phyloP scores from a whole-genome alignment of 805 yeast genomes.

The Wickerhamiella kurtzmanii region DNA sequence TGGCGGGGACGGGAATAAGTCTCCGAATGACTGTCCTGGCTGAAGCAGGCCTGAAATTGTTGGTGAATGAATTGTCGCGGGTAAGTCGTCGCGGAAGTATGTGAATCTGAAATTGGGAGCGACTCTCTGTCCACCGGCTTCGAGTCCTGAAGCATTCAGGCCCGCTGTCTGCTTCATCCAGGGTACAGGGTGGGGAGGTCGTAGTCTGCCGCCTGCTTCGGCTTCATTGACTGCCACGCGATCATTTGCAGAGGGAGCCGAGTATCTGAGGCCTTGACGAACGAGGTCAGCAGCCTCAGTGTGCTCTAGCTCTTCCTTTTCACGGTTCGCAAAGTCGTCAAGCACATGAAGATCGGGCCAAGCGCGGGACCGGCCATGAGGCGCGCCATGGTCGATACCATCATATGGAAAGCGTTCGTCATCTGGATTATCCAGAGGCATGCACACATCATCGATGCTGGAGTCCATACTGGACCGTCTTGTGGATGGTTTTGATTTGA shows the following conservation, averaged over 20 bases:
- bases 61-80: slow-evolving; percentile 82
- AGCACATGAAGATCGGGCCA: slow-evolving; percentile 83
- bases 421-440: slow-evolving; percentile 47
- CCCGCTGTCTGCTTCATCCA: slow-evolving; percentile 39
- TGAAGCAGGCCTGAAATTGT: slow-evolving; percentile 69
- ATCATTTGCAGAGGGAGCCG: not conserved
- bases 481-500: slow-evolving; percentile 47
- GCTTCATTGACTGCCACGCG: slow-evolving; percentile 42
- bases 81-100: slow-evolving; percentile 79
- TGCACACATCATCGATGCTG: slow-evolving; percentile 83
- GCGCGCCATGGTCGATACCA: slow-evolving; percentile 15
- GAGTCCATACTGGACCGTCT: slow-evolving; percentile 47
- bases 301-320: slow-evolving; percentile 33
- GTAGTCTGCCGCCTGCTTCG: slow-evolving; percentile 43
- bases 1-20: slow-evolving; percentile 36
- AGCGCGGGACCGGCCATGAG: slow-evolving; percentile 21
- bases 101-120: slow-evolving; percentile 57
- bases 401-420: slow-evolving; percentile 12
- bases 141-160: slow-evolving; percentile 3
- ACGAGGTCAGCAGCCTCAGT: slow-evolving; percentile 21
- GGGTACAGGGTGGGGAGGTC: slow-evolving; percentile 66
- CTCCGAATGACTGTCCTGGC: slow-evolving; percentile 44
- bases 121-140: slow-evolving; percentile 25
- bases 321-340: slow-evolving; percentile 66
- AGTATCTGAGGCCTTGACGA: slow-evolving; percentile 18